These are phyloP conservation scores for Mucor mucedo DNA, from an alignment of 371 early-diverging fungal genomes.

Conservation along the genomic window DNA sequence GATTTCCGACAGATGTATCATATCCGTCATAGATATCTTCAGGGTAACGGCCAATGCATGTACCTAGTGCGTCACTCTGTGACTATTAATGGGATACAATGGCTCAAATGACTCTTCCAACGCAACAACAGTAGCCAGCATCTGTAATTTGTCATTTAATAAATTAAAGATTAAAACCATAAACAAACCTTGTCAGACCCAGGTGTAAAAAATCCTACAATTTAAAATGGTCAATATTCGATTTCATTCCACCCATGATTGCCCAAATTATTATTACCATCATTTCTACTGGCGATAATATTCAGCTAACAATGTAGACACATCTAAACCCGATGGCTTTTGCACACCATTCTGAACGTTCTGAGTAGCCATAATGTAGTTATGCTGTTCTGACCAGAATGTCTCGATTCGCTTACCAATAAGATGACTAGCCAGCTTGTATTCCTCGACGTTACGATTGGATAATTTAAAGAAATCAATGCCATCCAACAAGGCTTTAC, in stretches of 20 bases:
- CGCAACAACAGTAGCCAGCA: slow-evolving; percentile 53
- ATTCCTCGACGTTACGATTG: not conserved
- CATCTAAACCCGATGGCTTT: slow-evolving; percentile 61
- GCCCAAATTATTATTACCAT: slow-evolving; percentile 21
- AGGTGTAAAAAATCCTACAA: slow-evolving; percentile 48
- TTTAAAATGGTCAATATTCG: not conserved
- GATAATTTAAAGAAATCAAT: slow-evolving; percentile 38
- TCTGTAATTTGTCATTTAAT: not conserved
- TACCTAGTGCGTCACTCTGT: slow-evolving; percentile 29
- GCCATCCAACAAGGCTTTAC: slow-evolving; percentile 61
- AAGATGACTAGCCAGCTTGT: slow-evolving; percentile 9
- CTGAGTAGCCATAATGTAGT: slow-evolving; percentile 47
- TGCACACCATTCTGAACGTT: slow-evolving; percentile 40
- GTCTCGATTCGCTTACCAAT: slow-evolving; percentile 40
- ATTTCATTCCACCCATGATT: too few species aligned
- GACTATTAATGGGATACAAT: slow-evolving; percentile 61
- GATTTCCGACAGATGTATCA: slow-evolving; percentile 64
- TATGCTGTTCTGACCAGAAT: slow-evolving; percentile 50
- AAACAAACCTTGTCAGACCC: slow-evolving; percentile 42
- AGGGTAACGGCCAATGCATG: slow-evolving; percentile 74
- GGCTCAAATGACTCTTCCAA: slow-evolving; percentile 49
- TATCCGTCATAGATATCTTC: slow-evolving; percentile 77
- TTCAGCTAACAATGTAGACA: slow-evolving; percentile 67
- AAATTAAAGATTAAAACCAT: not conserved
- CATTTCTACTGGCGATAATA: slow-evolving; percentile 42